These are phyloP conservation scores for Elsinoe arachidis DNA, from an alignment of 2,329 filamentous ascomycete species.

Conservation along the genomic window DNA sequence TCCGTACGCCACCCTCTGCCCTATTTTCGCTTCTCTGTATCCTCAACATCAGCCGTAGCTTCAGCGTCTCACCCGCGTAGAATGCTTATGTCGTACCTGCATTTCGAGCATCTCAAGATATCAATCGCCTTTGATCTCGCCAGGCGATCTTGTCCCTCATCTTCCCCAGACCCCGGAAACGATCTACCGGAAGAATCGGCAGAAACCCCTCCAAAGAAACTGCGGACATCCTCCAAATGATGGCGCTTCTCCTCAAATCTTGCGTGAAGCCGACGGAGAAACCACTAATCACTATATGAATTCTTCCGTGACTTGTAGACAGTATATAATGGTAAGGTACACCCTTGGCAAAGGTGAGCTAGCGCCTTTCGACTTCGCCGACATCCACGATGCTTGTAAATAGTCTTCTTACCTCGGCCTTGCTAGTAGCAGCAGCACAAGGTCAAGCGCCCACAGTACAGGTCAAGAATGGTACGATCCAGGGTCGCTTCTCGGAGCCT, in stretches of 20 bases:
- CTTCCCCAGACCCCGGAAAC: neutral
- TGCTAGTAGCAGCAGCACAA: neutral
- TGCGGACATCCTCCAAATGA: neutral
- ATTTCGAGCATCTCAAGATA: neutral
- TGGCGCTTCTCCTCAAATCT: neutral
- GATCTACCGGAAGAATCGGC: slow-evolving; percentile 10
- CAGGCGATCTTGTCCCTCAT: neutral
- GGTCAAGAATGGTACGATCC: slow-evolving; percentile 37
- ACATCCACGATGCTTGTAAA: neutral
- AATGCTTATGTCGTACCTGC: neutral
- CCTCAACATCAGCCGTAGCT: neutral
- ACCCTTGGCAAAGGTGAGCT: neutral
- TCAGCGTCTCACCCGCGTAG: neutral
- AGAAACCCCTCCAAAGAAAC: neutral
- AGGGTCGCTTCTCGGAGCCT: slow-evolving; percentile 30
- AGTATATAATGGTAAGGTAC: neutral
- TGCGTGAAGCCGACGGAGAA: slow-evolving; percentile 5
- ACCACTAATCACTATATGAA: neutral
- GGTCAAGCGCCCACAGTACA: slow-evolving; percentile 25
- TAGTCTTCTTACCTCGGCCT: neutral
- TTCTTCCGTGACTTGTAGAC: slow-evolving; percentile 1
- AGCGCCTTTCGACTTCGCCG: neutral
- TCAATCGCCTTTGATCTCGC: neutral
- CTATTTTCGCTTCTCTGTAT: too few species aligned
- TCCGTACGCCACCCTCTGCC: too few species aligned